Evolutionary conservation across 345 rosid species (phyloP).

Genomic region (Acer saccharum): DNA sequence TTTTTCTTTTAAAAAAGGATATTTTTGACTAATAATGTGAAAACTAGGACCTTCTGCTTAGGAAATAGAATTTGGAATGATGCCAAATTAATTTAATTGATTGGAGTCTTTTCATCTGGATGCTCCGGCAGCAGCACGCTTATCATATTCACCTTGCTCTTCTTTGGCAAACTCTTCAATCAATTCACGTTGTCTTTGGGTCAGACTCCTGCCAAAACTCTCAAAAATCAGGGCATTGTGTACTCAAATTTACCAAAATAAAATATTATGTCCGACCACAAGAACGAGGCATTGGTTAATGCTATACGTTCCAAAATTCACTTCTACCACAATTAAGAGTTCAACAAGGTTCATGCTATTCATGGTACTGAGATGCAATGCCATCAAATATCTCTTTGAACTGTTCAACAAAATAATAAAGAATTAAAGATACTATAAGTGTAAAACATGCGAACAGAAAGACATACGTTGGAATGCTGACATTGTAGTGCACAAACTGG

Average conservation of each 20-base stretch:
- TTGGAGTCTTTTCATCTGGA: slow-evolving; percentile 45
- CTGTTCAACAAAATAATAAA: not conserved
- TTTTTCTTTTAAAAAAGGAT: not conserved
- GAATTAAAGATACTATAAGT: not conserved
- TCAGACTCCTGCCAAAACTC: slow-evolving; percentile 55
- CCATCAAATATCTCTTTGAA: not conserved
- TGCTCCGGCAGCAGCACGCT: slow-evolving; percentile 77
- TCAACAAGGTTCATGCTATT: not conserved
- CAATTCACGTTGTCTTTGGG: slow-evolving; percentile 82
- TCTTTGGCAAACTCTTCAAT: slow-evolving; percentile 91
- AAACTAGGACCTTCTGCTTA: not conserved
- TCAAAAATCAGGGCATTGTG: not conserved
- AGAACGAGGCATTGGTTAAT: not conserved
- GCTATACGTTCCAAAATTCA: not conserved
- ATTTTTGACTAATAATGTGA: not conserved
- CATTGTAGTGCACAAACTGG: slow-evolving; percentile 90
- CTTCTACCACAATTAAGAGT: not conserved
- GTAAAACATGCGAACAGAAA: not conserved
- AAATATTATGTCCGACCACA: no score
- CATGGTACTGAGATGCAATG: not conserved
- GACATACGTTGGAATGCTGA: slow-evolving; percentile 87
- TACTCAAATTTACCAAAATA: no score
- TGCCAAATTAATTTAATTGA: not conserved
- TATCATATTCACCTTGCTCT: slow-evolving; percentile 76
- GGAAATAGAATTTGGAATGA: not conserved